Base-by-base conservation (phyloP, 2,329 filamentous ascomycete species). In the Epichloe festucae region DNA sequence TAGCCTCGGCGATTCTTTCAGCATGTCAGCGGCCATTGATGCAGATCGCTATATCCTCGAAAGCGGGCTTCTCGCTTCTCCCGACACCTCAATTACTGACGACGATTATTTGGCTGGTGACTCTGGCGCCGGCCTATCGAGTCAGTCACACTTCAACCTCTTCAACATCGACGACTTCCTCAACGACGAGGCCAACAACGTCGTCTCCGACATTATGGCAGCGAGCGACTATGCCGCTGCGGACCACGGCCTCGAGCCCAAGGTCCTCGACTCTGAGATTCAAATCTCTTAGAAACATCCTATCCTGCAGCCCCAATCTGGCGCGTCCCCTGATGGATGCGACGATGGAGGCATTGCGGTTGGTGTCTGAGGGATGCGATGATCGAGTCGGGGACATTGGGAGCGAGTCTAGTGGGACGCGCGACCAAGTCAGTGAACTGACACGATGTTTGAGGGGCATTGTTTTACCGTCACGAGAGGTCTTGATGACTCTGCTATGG, bases 31-130 rank as follows among this genome's bases (percentile, higher is more conserved):
- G 77, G 64, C 76, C 85, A 70, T 70, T 87, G 75, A 81, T 68
- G 66, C 81, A 81, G 79, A 87, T 88, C 71, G 78, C 81, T 79
- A 79, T 76, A 73, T 86, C 82, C 71, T 84, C 84, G 81, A 87
- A 77, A 79, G 79, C 75, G 78, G 78, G 76, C 76, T 87, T 79
- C 75, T 82, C 78, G 75, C 84, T 87, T 78, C 81, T 71, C 74
- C 82, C 84, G 71, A 80, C 73, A 73, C 77, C 70, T 71, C 75
- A 74, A 68, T 73, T 81, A 70, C 76, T 81, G 77, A 81, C 71
- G 74, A 79, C 76, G 73, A 82, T 83, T 72, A 79, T 83, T 52
- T 82, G 76, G 77, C 65, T 81, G 69, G 74, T 78, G 71, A 83
- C 79, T 63, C 72, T 70, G 54, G 71, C 70, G 58, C 73, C 69